Conservation (phyloP, 176 grass and related monocot genomes). For the Ampelocalamus luodianensis region DNA sequence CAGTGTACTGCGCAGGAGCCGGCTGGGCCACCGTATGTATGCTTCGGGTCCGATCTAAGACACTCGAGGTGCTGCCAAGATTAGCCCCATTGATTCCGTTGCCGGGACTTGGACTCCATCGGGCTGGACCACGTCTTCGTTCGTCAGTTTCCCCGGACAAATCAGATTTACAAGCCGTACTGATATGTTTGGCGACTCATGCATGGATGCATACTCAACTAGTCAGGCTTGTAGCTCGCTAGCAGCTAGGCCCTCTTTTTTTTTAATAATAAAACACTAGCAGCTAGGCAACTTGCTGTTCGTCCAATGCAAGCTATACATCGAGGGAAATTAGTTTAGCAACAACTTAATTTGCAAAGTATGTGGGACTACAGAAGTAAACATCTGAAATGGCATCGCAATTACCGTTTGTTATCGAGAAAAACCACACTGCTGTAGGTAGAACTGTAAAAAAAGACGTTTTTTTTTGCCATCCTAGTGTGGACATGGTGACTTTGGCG, state of each 20-base stretch:
- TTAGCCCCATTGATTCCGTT: conserved; percentile 5
- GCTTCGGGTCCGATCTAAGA: not conserved
- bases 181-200: not conserved
- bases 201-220: not conserved
- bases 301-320: no score
- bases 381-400: no score
- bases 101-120: not conserved
- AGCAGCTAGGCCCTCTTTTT: no score
- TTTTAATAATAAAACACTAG: no score
- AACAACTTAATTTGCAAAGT: no score
- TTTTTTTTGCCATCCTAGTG: not conserved
- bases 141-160: conserved; percentile 17
- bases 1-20: not conserved
- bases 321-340: no score
- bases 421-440: no score
- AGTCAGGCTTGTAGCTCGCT: not conserved
- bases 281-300: no score
- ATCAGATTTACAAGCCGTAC: conserved; percentile 2
- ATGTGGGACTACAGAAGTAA: no score
- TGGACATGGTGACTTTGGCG: not conserved
- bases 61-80: not conserved
- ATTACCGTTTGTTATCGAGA: no score
- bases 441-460: no score
- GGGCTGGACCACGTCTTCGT: not conserved
- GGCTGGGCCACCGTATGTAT: not conserved